Evolutionary conservation across 768 basidiomycete genomes (phyloP).

Genomic region (Piloderma croceum): DNA sequence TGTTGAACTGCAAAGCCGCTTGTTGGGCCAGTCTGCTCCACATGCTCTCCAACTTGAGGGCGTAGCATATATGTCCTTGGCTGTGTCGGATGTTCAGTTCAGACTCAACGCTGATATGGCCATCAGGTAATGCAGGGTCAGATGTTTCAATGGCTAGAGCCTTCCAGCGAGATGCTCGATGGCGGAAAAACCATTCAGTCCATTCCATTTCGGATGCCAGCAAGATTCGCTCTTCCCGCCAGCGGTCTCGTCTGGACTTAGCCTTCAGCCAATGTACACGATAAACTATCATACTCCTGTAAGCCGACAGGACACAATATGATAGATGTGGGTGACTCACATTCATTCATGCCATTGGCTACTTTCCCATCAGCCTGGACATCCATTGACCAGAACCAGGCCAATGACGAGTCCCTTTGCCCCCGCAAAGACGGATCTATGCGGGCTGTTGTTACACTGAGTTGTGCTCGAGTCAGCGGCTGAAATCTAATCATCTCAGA

Average conservation of each 20-base stretch:
- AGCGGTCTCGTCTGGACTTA: conserved; percentile 2
- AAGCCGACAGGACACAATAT: neutral
- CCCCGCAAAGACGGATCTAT: conserved; percentile 5
- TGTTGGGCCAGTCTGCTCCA: too few species aligned
- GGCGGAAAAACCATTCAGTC: neutral
- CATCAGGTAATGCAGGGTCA: too few species aligned
- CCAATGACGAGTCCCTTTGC: conserved; percentile 1
- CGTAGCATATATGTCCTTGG: too few species aligned
- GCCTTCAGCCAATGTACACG: conserved; percentile 5
- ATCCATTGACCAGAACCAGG: conserved; percentile 11
- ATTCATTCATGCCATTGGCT: conserved; percentile 6
- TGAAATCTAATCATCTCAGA: neutral
- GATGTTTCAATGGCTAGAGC: too few species aligned
- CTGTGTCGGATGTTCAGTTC: too few species aligned
- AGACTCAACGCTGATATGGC: too few species aligned
- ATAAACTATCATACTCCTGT: conserved; percentile 1
- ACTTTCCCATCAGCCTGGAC: neutral
- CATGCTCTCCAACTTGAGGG: too few species aligned
- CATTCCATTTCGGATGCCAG: neutral
- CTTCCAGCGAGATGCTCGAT: neutral
- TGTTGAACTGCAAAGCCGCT: too few species aligned
- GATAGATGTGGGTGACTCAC: conserved; percentile 7
- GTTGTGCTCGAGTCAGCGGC: conserved; percentile 1
- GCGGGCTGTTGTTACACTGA: conserved; percentile 4
- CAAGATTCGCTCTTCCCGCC: conserved; percentile 2